Percentiles rank a stretch among this genome's conserved stretches.
Evolutionary conservation across 2,329 filamentous ascomycete species (phyloP).

Genomic region (Arthrobotrys sphaeroides): DNA sequence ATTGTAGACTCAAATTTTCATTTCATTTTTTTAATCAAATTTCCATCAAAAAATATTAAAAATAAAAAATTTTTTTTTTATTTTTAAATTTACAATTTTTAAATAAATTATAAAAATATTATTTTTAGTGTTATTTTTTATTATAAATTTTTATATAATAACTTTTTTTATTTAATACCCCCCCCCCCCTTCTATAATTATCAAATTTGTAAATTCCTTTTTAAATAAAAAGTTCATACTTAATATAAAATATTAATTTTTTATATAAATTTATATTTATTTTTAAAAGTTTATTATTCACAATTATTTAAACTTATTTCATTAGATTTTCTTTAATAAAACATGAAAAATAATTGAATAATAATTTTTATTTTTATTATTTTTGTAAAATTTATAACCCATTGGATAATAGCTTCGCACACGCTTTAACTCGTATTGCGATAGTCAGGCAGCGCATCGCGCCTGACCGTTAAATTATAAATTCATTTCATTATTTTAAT

Average conservation of each 20-base stretch:
- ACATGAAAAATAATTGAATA: constrained; percentile 11
- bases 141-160: constrained; percentile 57
- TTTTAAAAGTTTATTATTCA: constrained; percentile 28
- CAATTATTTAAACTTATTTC: constrained; percentile 38
- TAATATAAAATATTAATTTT: constrained; percentile 54
- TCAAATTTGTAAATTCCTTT: constrained; percentile 39
- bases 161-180: constrained; percentile 54
- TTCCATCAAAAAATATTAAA: constrained; percentile 60
- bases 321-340: constrained; percentile 51
- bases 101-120: constrained; percentile 58
- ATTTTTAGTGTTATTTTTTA: constrained; percentile 57
- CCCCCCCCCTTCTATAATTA: constrained; percentile 53
- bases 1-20: constrained; percentile 9
- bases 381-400: constrained; percentile 55
- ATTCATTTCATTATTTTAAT: constrained; percentile 54
- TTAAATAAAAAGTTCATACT: constrained; percentile 52
- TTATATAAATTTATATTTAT: constrained; percentile 51
- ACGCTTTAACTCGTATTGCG: constrained; percentile 54
- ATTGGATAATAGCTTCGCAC: constrained; percentile 53
- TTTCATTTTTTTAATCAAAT: constrained; percentile 55
- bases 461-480: constrained; percentile 52
- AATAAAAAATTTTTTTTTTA: constrained; percentile 59
- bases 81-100: constrained; percentile 58
- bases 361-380: constrained; percentile 38
- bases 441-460: constrained; percentile 52